phyloP scores from a whole-genome alignment of 345 rosid genomes.

The Camelina laxa region DNA sequence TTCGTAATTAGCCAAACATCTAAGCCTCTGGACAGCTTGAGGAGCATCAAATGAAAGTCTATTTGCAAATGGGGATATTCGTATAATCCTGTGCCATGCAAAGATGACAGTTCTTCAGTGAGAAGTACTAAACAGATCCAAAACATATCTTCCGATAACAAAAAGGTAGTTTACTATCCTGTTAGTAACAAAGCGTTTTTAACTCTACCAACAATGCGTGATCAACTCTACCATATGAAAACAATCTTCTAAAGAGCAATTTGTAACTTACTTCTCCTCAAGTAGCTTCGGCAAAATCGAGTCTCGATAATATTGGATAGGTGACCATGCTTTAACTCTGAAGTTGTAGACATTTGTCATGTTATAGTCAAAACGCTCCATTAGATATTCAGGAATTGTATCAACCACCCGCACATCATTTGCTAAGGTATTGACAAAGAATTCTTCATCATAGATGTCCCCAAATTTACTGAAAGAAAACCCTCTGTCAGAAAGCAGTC shows the following conservation, averaged over 20 bases:
- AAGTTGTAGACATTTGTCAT: constrained; percentile 95
- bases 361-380: constrained; percentile 95
- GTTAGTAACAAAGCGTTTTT: neutral
- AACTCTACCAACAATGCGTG: neutral
- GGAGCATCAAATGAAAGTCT: constrained; percentile 97
- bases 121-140: constrained; percentile 26
- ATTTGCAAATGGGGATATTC: constrained; percentile 99
- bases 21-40: constrained; percentile 82
- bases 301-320: constrained; percentile 83
- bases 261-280: constrained; percentile 86
- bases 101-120: constrained; percentile 22
- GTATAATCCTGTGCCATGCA: constrained; percentile 70
- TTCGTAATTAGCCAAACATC: constrained; percentile 95
- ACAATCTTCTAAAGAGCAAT: constrained; percentile 16
- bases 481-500: constrained; percentile 31
- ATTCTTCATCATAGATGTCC: constrained; percentile 91
- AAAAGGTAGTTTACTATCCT: constrained; percentile 6
- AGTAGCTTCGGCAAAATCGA: constrained; percentile 83
- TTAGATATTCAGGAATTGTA: constrained; percentile 81
- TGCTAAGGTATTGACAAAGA: constrained; percentile 65
- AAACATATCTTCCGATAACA: constrained; percentile 14
- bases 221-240: constrained; percentile 18
- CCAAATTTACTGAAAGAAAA: constrained; percentile 69
- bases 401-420: constrained; percentile 87
- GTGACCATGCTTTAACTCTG: constrained; percentile 97